Evolutionary conservation across 2,329 filamentous ascomycete species (phyloP).

Genomic region (Macroventuria anomochaeta): DNA sequence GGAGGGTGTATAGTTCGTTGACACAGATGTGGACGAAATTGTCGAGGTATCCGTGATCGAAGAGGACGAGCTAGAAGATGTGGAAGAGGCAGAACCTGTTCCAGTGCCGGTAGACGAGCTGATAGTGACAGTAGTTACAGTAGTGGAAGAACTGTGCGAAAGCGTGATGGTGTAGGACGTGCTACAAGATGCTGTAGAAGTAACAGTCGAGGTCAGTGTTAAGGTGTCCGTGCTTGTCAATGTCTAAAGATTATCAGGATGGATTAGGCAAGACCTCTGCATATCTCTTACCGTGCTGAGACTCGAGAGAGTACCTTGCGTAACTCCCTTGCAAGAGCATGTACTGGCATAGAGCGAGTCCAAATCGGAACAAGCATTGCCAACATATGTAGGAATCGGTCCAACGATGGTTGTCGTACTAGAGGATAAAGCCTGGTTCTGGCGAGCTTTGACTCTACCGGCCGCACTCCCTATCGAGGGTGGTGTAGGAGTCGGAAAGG

Average conservation of each 20-base stretch:
- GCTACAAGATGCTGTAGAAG: slow-evolving; percentile 9
- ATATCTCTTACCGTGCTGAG: slow-evolving; percentile 30
- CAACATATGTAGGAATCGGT: slow-evolving; percentile 33
- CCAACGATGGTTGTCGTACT: slow-evolving; percentile 27
- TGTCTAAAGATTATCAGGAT: slow-evolving; percentile 20
- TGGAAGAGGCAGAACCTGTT: background rate
- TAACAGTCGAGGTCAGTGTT: background rate
- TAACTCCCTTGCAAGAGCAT: slow-evolving; percentile 36
- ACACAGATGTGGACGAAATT: background rate
- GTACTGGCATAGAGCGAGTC: slow-evolving; percentile 31
- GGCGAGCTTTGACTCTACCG: background rate
- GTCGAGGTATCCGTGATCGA: background rate
- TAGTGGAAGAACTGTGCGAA: slow-evolving; percentile 19
- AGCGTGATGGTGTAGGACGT: slow-evolving; percentile 19
- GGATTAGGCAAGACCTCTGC: background rate
- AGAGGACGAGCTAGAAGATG: background rate
- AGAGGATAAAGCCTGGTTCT: background rate
- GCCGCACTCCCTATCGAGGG: background rate
- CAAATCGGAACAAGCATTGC: slow-evolving; percentile 20
- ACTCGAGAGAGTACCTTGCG: slow-evolving; percentile 19
- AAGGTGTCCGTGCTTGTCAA: slow-evolving; percentile 18
- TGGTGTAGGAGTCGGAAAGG: background rate
- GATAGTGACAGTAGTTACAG: background rate
- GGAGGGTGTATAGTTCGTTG: background rate
- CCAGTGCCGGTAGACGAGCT: slow-evolving; percentile 7